Percentiles rank a stretch among this genome's conserved stretches.
Conservation (phyloP, 176 grass and related monocot species). For the Canna indica region DNA sequence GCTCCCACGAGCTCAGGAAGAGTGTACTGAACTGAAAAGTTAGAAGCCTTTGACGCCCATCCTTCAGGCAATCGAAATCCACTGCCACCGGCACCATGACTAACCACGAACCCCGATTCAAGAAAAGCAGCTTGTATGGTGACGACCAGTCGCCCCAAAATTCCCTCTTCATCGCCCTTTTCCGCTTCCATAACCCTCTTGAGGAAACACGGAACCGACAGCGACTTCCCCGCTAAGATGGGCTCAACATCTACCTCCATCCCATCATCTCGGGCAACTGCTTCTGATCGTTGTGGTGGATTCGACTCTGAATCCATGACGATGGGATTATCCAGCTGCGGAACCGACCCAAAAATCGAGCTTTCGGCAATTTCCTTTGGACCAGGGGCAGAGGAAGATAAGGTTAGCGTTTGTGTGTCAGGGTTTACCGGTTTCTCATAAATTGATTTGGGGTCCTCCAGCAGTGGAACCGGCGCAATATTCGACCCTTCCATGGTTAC, state of each 20-base stretch:
- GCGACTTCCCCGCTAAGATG: not conserved
- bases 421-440: not conserved
- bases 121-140: slow-evolving; percentile 51
- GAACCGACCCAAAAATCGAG: slow-evolving; percentile 11
- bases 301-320: not conserved
- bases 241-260: slow-evolving; percentile 21
- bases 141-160: slow-evolving; percentile 32
- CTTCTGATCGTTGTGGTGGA: not conserved
- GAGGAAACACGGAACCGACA: slow-evolving; percentile 20
- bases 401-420: not conserved
- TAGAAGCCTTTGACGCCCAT: slow-evolving; percentile 27
- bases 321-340: slow-evolving; percentile 17
- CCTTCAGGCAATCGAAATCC: slow-evolving; percentile 24
- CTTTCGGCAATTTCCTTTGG: not conserved
- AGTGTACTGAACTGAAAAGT: slow-evolving; percentile 45
- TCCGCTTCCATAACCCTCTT: slow-evolving; percentile 37
- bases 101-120: slow-evolving; percentile 36
- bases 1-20: slow-evolving; percentile 23
- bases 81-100: not conserved
- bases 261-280: not conserved
- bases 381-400: slow-evolving; percentile 1
- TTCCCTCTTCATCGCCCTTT: slow-evolving; percentile 17
- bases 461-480: not conserved
- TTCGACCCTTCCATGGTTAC: not conserved
- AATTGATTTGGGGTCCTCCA: not conserved